Conservation (phyloP, 2,329 filamentous ascomycete species). For the Trichoderma koningiopsis region DNA sequence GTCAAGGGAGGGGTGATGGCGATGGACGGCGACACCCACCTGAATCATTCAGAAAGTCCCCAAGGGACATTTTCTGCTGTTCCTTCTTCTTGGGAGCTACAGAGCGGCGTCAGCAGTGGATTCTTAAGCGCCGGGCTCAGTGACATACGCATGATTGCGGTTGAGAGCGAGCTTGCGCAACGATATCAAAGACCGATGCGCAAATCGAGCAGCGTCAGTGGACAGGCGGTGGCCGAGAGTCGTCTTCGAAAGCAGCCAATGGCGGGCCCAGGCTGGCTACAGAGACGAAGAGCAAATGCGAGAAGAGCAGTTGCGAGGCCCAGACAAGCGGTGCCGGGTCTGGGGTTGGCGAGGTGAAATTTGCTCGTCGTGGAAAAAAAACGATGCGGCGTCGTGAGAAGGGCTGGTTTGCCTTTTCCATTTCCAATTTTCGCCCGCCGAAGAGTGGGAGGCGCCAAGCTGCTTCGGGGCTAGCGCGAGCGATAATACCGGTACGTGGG, state of each 20-base stretch:
- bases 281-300: constrained; percentile 29
- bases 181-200: constrained; percentile 45
- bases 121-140: constrained; percentile 22
- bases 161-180: constrained; percentile 51
- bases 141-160: constrained; percentile 64
- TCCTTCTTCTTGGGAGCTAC: constrained; percentile 91
- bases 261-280: constrained; percentile 30
- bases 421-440: constrained; percentile 45
- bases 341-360: constrained; percentile 48
- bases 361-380: constrained; percentile 47
- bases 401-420: constrained; percentile 41
- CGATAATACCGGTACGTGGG: background rate
- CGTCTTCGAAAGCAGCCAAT: constrained; percentile 22
- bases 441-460: constrained; percentile 47
- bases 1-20: constrained; percentile 30
- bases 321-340: constrained; percentile 46
- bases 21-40: constrained; percentile 60
- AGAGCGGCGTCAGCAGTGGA: constrained; percentile 29
- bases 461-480: constrained; percentile 29
- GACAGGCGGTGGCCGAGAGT: constrained; percentile 15
- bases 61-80: constrained; percentile 94
- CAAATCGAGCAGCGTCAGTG: constrained; percentile 34
- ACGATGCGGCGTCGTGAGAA: constrained; percentile 43
- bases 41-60: constrained; percentile 90
- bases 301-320: constrained; percentile 34